Base-by-base conservation (phyloP, 208 protist species). In the Strigomonas culicis region DNA sequence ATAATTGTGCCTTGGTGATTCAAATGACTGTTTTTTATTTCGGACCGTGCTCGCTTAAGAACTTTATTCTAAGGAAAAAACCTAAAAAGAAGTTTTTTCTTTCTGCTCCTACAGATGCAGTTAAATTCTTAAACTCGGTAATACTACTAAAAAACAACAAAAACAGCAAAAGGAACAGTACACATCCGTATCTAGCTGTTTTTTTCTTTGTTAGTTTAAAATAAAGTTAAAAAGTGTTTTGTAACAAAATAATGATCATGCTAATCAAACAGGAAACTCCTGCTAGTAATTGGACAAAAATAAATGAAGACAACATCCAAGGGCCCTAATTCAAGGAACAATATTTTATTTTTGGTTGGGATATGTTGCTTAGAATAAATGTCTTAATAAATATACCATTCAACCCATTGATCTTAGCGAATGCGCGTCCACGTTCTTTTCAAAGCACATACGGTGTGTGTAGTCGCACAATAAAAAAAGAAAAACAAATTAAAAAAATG, bases 191-290 rank as follows among this genome's bases (percentile, higher is more conserved):
- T 77, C 70, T 59, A 60, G 70, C 53, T 74, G 25, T 47, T 66
- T 74, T 61, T 66, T 70, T 59, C 65, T 73, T 63, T 73, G 63
- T 64, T 62, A 70, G 41, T 62, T 71, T 59, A n/a, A 39, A 21
- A 22, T 60, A 53, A 63, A 27, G 10, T 66, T 22, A 56, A 21
- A 50, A 52, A 10, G 11, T 25, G 36, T 66, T 66, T 68, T 68
- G 10, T 56, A 21, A 43, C 25, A n/a, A n/a, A n/a, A 51, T 36
- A 4, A 36, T 22, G 10, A 2, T 64, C 24, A 51, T 56, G 1
- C 19, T 53, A 21, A 11, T 15, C n/a, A 30, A 17, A 51, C 41
- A 2, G 1, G n/a, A n/a, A n/a, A n/a, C n/a, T n/a, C n/a, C n/a
- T n/a, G n/a, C n/a, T n/a, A n/a, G n/a, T n/a, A n/a, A n/a, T n/a